phyloP scores from a whole-genome alignment of 2,329 filamentous ascomycete species.

The Trichophyton simii region DNA sequence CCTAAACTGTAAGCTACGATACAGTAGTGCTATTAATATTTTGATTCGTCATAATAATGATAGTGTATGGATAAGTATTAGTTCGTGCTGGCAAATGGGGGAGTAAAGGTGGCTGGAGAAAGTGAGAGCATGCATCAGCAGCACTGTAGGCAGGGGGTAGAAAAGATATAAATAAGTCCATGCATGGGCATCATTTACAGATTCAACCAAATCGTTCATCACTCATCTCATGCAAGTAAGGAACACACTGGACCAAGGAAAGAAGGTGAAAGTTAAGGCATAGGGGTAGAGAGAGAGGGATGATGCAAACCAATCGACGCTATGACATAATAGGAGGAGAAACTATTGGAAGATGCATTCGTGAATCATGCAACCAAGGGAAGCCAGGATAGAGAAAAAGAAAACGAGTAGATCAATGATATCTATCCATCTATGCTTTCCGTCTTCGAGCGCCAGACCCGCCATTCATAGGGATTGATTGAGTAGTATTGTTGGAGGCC shows the following conservation, averaged over 20 bases:
- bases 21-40: neutral
- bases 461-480: constrained; percentile 1
- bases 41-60: neutral
- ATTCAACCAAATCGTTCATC: neutral
- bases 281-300: neutral
- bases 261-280: neutral
- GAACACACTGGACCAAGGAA: neutral
- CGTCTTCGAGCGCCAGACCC: constrained; percentile 6
- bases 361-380: neutral
- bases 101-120: neutral
- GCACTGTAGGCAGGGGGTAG: neutral
- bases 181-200: neutral
- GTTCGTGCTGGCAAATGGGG: neutral
- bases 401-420: neutral
- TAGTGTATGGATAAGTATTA: neutral
- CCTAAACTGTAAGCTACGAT: neutral
- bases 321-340: neutral
- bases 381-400: neutral
- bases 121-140: neutral
- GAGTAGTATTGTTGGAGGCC: neutral
- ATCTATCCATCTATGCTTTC: constrained; percentile 7
- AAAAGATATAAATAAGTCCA: no score
- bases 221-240: neutral
- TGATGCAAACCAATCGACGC: neutral
- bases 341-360: neutral